phyloP scores from a whole-genome alignment of 192 early-diverging fungal species.

The Pilobolus umbonatus region DNA sequence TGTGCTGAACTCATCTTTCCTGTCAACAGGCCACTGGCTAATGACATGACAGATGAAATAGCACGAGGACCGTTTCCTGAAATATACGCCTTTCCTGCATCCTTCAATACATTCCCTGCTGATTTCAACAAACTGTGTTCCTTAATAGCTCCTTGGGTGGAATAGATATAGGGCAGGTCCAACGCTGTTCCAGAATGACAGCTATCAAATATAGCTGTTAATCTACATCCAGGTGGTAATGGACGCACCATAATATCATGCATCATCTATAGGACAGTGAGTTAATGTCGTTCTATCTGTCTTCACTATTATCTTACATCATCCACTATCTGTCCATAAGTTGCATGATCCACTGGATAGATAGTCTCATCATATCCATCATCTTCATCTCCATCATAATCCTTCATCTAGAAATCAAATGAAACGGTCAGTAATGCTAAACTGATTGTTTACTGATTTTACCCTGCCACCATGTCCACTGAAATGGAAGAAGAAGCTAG shows the following conservation, averaged over 20 bases:
- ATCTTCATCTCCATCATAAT: conserved; percentile 67
- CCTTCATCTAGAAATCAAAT: conserved; percentile 32
- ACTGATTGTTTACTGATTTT: not conserved
- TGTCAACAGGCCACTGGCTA: conserved; percentile 38
- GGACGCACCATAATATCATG: conserved; percentile 70
- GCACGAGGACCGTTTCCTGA: conserved; percentile 37
- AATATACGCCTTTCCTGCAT: conserved; percentile 43
- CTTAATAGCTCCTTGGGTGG: conserved; percentile 56
- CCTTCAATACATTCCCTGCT: conserved; percentile 37
- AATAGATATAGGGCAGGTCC: conserved; percentile 75
- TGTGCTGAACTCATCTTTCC: conserved; percentile 20
- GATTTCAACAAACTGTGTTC: conserved; percentile 38
- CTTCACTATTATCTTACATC: conserved; percentile 34
- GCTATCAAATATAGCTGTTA: conserved; percentile 81
- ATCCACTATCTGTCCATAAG: conserved; percentile 64
- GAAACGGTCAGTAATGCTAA: not conserved
- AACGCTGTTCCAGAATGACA: conserved; percentile 80
- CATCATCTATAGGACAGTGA: conserved; percentile 39
- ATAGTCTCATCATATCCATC: conserved; percentile 79
- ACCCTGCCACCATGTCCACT: conserved; percentile 69
- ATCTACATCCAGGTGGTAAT: conserved; percentile 53
- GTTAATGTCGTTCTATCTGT: not conserved
- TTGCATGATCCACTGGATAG: conserved; percentile 52
- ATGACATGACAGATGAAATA: conserved; percentile 30
- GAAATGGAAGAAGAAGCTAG: conserved; percentile 72